Percentiles rank a stretch among this genome's conserved stretches.
Conservation (phyloP, 768 basidiomycete species). For the Neoboletus subvelutipes region DNA sequence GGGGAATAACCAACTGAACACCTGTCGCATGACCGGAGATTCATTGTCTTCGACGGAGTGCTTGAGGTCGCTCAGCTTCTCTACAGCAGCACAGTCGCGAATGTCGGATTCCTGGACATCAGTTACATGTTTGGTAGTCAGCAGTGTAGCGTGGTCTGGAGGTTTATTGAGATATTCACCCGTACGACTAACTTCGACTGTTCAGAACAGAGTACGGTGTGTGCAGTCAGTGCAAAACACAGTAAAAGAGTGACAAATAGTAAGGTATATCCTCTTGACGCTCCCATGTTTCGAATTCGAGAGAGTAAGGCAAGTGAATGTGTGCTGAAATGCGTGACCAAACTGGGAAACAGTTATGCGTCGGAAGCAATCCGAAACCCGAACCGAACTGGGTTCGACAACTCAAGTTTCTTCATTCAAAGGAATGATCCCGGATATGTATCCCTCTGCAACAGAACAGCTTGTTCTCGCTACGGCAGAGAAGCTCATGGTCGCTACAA, state of each 20-base stretch:
- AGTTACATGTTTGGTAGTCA: slow-evolving; percentile 12
- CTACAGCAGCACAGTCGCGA: slow-evolving; percentile 40
- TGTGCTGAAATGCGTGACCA: not conserved
- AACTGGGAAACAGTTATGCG: not conserved
- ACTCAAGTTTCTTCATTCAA: too few relatives aligned
- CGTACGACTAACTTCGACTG: slow-evolving; percentile 28
- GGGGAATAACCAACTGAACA: slow-evolving; percentile 82
- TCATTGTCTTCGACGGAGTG: slow-evolving; percentile 56
- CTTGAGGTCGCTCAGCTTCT: slow-evolving; percentile 58
- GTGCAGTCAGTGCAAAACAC: slow-evolving; percentile 24
- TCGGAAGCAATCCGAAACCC: slow-evolving; percentile 28
- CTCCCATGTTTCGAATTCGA: slow-evolving; percentile 20
- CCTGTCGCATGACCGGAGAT: slow-evolving; percentile 74
- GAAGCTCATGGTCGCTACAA: slow-evolving; percentile 66
- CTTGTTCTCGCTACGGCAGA: slow-evolving; percentile 58
- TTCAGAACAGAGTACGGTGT: slow-evolving; percentile 20
- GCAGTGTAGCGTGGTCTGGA: not conserved
- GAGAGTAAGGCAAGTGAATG: slow-evolving; percentile 3
- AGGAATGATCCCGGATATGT: slow-evolving; percentile 21
- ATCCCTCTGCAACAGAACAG: slow-evolving; percentile 54
- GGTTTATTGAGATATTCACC: slow-evolving; percentile 24
- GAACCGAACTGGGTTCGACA: not conserved
- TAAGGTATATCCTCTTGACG: slow-evolving; percentile 18
- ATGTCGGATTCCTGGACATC: slow-evolving; percentile 44
- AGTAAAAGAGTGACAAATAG: slow-evolving; percentile 47